phyloP scores from a whole-genome alignment of 78 protist species.

The Ministeria vibrans region DNA sequence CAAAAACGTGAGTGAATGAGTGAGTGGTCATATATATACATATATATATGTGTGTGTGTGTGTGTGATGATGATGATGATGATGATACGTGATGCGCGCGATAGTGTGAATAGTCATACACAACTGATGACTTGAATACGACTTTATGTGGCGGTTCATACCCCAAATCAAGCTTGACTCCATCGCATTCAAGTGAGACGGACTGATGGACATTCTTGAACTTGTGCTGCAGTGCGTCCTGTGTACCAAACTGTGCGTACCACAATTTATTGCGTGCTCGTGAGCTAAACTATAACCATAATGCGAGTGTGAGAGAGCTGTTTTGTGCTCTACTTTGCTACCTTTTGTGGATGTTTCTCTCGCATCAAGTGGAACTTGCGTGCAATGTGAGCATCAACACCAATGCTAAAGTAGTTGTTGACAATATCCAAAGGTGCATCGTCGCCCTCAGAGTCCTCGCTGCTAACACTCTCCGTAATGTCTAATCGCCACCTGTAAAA shows the following conservation, averaged over 20 bases:
- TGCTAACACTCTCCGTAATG: neutral
- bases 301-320: no score
- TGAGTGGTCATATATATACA: no score
- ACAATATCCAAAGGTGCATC: neutral
- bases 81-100: no score
- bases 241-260: constrained; percentile 44
- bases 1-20: no score
- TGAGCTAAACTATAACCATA: no score
- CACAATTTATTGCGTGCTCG: constrained; percentile 11
- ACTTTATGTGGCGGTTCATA: no score
- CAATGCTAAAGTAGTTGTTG: constrained; percentile 60
- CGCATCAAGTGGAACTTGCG: constrained; percentile 52
- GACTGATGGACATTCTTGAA: neutral
- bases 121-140: no score
- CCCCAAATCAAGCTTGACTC: no score
- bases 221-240: constrained; percentile 25
- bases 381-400: constrained; percentile 59
- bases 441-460: neutral
- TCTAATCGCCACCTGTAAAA: constrained; percentile 29
- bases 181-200: constrained; percentile 11
- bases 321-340: no score
- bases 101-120: no score
- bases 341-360: neutral
- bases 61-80: no score
- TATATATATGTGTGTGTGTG: no score